Evolutionary conservation across 805 yeast species (phyloP), one percentile per base, ranked within the genome.

Genomic region (Yarrowia yakushimensis): DNA sequence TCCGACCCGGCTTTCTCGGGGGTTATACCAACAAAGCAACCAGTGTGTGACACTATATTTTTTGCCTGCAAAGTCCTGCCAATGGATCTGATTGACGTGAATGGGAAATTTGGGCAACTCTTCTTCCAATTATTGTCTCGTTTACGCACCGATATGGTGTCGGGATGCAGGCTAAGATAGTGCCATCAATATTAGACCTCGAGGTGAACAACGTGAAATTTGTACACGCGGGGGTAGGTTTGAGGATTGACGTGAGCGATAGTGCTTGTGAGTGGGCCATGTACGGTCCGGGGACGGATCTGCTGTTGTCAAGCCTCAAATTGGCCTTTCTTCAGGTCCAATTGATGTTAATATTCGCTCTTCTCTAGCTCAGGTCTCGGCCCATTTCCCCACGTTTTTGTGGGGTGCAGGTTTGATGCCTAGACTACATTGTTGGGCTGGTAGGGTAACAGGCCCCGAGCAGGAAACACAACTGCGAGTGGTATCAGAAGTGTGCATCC

Each of bases 1-100:
- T 52, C 59, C 59, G 59, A 52, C 43, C 59, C 59, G 59, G 59
- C 59, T 52, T 52, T 52, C 59, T 52, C 55, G 55, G 55, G 31
- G 30, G 15, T 18, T 39, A 15, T 17, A 15, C 20, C 55, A 48
- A 41, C 39, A 48, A 31, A 31, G 39, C 18, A 22, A 10, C 36
- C 28, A 27, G 37, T 18, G 37, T 20, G 17, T 12, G 20, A 22
- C 39, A 18, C 20, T 10, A 22, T 22, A 15, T 31, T 48, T 22
- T 22, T 48, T 48, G 55, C 55, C 39, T 48, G 55, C 55, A 48
- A 48, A 48, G 39, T 48, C 54, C 52, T 45, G 45, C 30, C 30
- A 39, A 36, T n/a, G 17, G 17, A 5, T 13, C 25, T 12, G 15
- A 7, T 17, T 25, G 17, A 4, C 15, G 6, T 18, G 41, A 10